These are phyloP conservation scores for Darksidea phi DNA, from an alignment of 495 filamentous ascomycete species.

Conservation along the genomic window DNA sequence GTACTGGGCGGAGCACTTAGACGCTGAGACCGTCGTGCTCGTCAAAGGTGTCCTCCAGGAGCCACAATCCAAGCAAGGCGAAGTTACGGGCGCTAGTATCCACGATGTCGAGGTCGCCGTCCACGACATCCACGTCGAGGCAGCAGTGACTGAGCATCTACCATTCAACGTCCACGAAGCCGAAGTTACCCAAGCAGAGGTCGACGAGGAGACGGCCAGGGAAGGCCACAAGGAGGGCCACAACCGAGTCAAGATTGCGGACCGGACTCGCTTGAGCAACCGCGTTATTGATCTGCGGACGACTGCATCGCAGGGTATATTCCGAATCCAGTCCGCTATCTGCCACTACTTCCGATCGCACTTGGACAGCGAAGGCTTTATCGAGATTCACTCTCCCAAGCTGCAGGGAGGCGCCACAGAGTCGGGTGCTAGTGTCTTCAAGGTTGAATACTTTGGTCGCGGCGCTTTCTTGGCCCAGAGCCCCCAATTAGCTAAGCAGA, in stretches of 20 bases:
- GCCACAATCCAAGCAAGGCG: constrained; percentile 52
- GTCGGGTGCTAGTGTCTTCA: constrained; percentile 90
- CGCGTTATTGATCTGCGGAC: constrained; percentile 88
- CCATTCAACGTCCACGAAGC: constrained; percentile 66
- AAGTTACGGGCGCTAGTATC: constrained; percentile 49
- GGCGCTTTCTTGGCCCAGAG: constrained; percentile 87
- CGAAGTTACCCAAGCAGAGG: constrained; percentile 49
- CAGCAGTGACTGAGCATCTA: constrained; percentile 55
- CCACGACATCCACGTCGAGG: constrained; percentile 55
- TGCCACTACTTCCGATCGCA: constrained; percentile 78
- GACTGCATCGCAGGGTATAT: constrained; percentile 83
- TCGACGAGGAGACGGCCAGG: constrained; percentile 36
- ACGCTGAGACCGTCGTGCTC: constrained; percentile 64
- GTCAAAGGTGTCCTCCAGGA: constrained; percentile 46
- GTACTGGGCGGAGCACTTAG: constrained; percentile 69
- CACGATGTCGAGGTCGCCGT: constrained; percentile 46
- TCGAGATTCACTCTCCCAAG: constrained; percentile 86
- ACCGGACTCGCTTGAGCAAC: constrained; percentile 80
- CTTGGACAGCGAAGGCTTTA: constrained; percentile 71
- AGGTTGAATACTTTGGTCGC: constrained; percentile 84
- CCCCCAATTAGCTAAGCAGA: constrained; percentile 95
- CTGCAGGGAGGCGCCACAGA: constrained; percentile 88
- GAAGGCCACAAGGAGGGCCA: constrained; percentile 38
- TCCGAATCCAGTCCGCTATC: constrained; percentile 76
- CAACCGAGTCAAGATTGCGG: constrained; percentile 59